Conservation (phyloP, 139 green algal genomes). For the Chlorella sp. region DNA sequence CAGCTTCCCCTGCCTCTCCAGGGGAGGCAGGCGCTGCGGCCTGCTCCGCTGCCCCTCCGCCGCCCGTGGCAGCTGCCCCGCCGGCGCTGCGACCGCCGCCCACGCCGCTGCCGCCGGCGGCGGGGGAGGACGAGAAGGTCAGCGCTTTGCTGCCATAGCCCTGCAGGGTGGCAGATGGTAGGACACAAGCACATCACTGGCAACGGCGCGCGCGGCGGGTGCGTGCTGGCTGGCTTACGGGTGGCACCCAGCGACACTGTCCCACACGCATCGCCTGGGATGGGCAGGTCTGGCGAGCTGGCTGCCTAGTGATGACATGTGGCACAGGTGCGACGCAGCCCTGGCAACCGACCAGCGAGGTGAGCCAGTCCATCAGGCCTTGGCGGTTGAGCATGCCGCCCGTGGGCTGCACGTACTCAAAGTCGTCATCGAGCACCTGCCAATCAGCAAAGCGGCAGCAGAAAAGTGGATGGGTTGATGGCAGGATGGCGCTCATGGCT, state of each 20-base stretch:
- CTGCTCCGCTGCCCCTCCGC: not conserved
- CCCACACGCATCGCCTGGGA: no score
- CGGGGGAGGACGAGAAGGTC: no score
- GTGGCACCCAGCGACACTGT: no score
- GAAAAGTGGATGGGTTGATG: no score
- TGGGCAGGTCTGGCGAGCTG: no score
- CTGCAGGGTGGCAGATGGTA: not conserved
- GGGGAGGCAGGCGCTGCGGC: not conserved
- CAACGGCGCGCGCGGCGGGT: no score
- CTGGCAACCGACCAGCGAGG: no score
- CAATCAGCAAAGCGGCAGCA: not conserved
- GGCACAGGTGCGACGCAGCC: no score
- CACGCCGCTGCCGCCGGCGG: not conserved
- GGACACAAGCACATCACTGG: no score
- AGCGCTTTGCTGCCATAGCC: conserved; percentile 1
- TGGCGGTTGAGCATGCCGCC: not conserved
- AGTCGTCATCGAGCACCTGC: not conserved
- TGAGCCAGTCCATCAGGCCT: not conserved
- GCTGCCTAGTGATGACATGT: no score
- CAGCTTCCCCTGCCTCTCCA: not conserved
- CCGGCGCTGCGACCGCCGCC: not conserved
- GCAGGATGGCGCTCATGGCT: not conserved
- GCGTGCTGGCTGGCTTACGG: no score
- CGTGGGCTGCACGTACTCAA: conserved; percentile 23
- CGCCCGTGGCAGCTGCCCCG: no score